Evolutionary conservation across 768 basidiomycete species (phyloP).

Genomic region (Pilatotrama ljubarskyi): DNA sequence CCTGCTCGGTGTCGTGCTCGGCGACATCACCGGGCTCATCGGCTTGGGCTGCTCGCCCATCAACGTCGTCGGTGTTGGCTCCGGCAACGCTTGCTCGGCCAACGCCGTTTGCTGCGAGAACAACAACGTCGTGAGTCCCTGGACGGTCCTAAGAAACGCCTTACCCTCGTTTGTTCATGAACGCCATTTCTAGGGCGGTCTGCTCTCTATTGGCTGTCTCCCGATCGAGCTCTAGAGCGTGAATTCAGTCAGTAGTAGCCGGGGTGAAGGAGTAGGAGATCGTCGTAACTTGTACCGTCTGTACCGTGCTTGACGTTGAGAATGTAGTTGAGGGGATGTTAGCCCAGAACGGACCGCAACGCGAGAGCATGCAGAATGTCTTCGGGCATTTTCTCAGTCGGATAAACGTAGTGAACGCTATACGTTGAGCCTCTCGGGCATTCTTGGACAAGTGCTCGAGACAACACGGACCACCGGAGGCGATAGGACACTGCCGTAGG

Average conservation of each 20-base stretch:
- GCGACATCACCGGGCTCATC: constrained; percentile 22
- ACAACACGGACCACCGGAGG: too few relatives aligned
- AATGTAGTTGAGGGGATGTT: too few relatives aligned
- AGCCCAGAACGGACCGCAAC: too few relatives aligned
- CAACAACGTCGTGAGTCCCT: constrained; percentile 24
- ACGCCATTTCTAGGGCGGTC: constrained; percentile 11
- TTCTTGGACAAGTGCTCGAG: too few relatives aligned
- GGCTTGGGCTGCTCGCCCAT: constrained; percentile 30
- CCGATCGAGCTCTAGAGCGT: constrained; percentile 18
- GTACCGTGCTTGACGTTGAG: too few relatives aligned
- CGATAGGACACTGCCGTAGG: too few relatives aligned
- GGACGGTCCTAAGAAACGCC: background rate
- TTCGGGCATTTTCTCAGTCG: too few relatives aligned
- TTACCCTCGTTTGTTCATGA: background rate
- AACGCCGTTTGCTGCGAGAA: constrained; percentile 30
- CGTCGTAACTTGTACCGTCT: background rate
- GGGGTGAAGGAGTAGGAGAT: background rate
- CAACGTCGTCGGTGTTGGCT: constrained; percentile 25
- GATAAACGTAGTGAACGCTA: too few relatives aligned
- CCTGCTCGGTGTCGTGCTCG: constrained; percentile 27
- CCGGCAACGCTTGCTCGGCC: constrained; percentile 23
- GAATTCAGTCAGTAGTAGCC: background rate
- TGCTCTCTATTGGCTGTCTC: constrained; percentile 26
- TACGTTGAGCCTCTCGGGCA: too few relatives aligned
- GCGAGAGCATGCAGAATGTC: too few relatives aligned